Evolutionary conservation across 1,139 yeast genomes (phyloP).

Genomic region (Insectozyma bohioensis): DNA sequence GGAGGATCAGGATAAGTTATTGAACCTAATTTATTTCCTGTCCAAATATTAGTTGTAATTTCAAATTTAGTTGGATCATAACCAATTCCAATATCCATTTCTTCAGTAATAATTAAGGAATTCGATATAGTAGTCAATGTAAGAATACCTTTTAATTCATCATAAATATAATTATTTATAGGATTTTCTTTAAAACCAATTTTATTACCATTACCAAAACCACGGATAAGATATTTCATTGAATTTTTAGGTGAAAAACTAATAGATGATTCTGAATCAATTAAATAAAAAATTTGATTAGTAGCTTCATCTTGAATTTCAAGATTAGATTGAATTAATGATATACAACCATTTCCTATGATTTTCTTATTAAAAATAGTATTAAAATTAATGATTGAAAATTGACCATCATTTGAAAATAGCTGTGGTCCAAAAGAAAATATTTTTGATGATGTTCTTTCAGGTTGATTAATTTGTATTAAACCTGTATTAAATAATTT

Average conservation of each 20-base stretch:
- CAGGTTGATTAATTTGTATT: too few species aligned
- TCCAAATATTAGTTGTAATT: conserved; percentile 18
- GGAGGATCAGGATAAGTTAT: too few species aligned
- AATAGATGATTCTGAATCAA: conserved; percentile 19
- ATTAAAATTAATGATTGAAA: too few species aligned
- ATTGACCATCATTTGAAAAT: too few species aligned
- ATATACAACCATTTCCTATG: too few species aligned
- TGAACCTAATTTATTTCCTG: conserved; percentile 14
- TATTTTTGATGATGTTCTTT: too few species aligned
- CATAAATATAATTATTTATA: conserved; percentile 13
- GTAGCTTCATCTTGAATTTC: too few species aligned
- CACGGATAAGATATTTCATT: conserved; percentile 14
- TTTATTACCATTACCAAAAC: conserved; percentile 31
- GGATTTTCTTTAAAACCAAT: conserved; percentile 23
- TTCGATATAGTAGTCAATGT: conserved; percentile 13
- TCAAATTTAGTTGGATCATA: conserved; percentile 16
- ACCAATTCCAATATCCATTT: conserved; percentile 27
- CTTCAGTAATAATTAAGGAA: conserved; percentile 12
- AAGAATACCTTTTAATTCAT: conserved; percentile 22
- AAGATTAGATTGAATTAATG: too few species aligned
- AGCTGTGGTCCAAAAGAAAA: too few species aligned
- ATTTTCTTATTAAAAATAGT: too few species aligned
- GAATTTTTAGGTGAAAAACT: conserved; percentile 18
- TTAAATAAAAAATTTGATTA: conserved; percentile 25
- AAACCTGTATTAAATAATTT: too few species aligned